Percentiles rank a stretch among this genome's conserved stretches.
Evolutionary conservation across 331 rosid genomes (phyloP).

Genomic region (Arachis monticola): DNA sequence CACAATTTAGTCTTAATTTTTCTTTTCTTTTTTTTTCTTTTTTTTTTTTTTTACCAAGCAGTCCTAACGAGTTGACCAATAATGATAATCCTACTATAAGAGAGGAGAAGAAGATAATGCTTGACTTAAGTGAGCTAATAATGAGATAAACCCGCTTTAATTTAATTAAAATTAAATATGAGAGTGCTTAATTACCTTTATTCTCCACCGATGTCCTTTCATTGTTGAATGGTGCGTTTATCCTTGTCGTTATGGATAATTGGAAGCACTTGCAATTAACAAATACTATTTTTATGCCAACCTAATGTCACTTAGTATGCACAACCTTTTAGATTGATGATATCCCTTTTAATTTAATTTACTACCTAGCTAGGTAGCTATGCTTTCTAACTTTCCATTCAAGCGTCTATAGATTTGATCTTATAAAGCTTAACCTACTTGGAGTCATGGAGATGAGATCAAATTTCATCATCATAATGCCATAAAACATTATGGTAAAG

Average conservation of each 20-base stretch:
- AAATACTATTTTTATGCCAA: constrained; percentile 55
- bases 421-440: constrained; percentile 4
- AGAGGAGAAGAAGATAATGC: constrained; percentile 38
- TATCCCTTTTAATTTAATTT: constrained; percentile 32
- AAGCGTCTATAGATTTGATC: constrained; percentile 18
- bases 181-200: constrained; percentile 57
- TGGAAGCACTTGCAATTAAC: constrained; percentile 58
- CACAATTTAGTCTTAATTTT: no score
- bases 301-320: constrained; percentile 55
- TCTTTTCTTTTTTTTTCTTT: background rate
- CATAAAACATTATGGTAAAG: background rate
- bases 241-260: constrained; percentile 74
- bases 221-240: constrained; percentile 63
- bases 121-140: constrained; percentile 37
- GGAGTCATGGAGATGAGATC: constrained; percentile 20
- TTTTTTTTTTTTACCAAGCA: background rate
- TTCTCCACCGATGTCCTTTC: constrained; percentile 70
- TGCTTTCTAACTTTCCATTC: constrained; percentile 51
- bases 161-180: constrained; percentile 16
- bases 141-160: constrained; percentile 47
- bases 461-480: constrained; percentile 35
- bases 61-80: constrained; percentile 38
- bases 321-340: constrained; percentile 33
- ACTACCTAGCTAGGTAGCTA: constrained; percentile 33
- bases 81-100: constrained; percentile 31